These are phyloP conservation scores for Phytophthora podocarpi DNA, from an alignment of 352 stramenopile genomes.

Conservation along the genomic window DNA sequence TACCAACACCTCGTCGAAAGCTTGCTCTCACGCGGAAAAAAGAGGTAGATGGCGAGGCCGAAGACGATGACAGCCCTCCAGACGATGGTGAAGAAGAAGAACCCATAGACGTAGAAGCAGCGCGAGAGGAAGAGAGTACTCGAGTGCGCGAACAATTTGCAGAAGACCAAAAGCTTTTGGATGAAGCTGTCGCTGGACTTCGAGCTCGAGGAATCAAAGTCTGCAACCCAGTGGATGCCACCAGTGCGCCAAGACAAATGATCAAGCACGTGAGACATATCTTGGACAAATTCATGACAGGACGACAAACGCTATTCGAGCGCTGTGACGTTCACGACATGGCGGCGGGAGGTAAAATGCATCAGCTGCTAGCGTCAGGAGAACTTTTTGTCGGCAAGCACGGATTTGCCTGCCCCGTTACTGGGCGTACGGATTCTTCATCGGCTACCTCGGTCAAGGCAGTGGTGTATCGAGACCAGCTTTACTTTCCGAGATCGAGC, in stretches of 20 bases:
- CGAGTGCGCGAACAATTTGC: slow-evolving; percentile 52
- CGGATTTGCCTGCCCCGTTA: slow-evolving; percentile 47
- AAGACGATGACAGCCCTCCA: slow-evolving; percentile 5
- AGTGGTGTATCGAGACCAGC: slow-evolving; percentile 51
- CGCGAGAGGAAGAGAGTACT: slow-evolving; percentile 47
- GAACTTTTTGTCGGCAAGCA: slow-evolving; percentile 62
- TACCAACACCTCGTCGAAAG: slow-evolving; percentile 34
- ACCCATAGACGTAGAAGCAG: slow-evolving; percentile 37
- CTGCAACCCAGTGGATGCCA: slow-evolving; percentile 28
- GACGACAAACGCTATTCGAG: slow-evolving; percentile 55
- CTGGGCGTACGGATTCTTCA: slow-evolving; percentile 15
- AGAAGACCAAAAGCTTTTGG: slow-evolving; percentile 45
- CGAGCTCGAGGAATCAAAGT: slow-evolving; percentile 44
- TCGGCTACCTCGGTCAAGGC: background rate
- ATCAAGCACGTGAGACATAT: slow-evolving; percentile 33
- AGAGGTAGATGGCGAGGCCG: slow-evolving; percentile 4
- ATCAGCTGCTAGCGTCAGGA: slow-evolving; percentile 39
- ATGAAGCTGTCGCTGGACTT: slow-evolving; percentile 40
- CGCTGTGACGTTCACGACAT: slow-evolving; percentile 41
- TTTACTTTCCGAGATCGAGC: slow-evolving; percentile 60
- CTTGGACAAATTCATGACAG: slow-evolving; percentile 40
- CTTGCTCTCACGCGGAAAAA: slow-evolving; percentile 30
- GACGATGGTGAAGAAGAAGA: slow-evolving; percentile 23
- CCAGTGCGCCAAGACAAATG: slow-evolving; percentile 39
- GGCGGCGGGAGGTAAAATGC: background rate